Evolutionary conservation across 371 early-diverging fungal genomes (phyloP).

Genomic region (Mortierella sp.): DNA sequence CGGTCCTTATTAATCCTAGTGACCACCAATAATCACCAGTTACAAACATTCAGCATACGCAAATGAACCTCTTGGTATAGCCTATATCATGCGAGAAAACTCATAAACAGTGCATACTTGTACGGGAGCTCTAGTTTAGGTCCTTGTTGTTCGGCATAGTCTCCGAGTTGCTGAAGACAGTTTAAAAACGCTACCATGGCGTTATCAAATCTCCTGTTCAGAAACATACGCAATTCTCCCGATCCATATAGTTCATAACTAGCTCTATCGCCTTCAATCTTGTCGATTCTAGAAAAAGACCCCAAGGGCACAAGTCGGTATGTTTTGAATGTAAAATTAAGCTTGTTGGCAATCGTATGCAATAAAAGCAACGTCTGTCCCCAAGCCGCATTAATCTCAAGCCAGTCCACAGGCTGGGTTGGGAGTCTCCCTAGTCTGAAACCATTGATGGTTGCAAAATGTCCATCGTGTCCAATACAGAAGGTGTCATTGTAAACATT

Average conservation of each 20-base stretch:
- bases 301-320: slow-evolving; percentile 92
- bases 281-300: slow-evolving; percentile 91
- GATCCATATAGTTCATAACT: slow-evolving; percentile 92
- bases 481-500: slow-evolving; percentile 95
- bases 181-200: slow-evolving; percentile 92
- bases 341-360: slow-evolving; percentile 88
- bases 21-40: background rate
- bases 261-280: slow-evolving; percentile 81
- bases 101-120: slow-evolving; percentile 56
- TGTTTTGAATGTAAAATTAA: slow-evolving; percentile 86
- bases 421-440: slow-evolving; percentile 90
- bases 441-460: slow-evolving; percentile 94
- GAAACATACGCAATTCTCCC: slow-evolving; percentile 87
- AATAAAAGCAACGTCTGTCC: slow-evolving; percentile 90
- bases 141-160: slow-evolving; percentile 82
- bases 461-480: slow-evolving; percentile 87
- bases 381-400: slow-evolving; percentile 97
- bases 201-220: slow-evolving; percentile 89
- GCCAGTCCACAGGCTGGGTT: slow-evolving; percentile 89
- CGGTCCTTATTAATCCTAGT: slow-evolving; percentile 87
- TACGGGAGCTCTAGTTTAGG: slow-evolving; percentile 86
- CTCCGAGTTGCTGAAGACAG: slow-evolving; percentile 90
- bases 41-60: background rate
- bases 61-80: too few relatives aligned
- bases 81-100: background rate